Conservation (phyloP, 2,329 filamentous ascomycete species). For the Colletotrichum lentis region DNA sequence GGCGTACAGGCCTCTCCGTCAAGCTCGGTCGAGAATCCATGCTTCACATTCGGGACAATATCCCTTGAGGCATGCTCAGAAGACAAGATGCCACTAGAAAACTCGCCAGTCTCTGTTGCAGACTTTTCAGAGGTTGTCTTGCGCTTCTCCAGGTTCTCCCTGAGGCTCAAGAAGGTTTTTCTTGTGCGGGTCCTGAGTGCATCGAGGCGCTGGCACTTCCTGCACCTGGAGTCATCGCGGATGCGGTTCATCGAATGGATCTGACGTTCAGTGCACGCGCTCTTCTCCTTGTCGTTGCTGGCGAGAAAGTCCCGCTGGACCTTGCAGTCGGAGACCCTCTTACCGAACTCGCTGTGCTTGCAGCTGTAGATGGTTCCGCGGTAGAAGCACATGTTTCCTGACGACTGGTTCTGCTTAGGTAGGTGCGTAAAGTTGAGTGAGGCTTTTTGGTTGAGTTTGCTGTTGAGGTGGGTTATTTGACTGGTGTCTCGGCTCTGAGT, state of each 20-base stretch:
- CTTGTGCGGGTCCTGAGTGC: slow-evolving; percentile 4
- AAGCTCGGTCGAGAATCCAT: background rate
- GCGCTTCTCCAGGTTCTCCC: slow-evolving; percentile 8
- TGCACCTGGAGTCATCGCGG: slow-evolving; percentile 7
- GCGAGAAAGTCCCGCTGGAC: slow-evolving; percentile 21
- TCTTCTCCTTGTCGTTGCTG: background rate
- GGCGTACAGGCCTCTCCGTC: no score
- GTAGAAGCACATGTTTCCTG: slow-evolving; percentile 40
- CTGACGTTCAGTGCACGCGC: slow-evolving; percentile 5
- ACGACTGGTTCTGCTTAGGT: background rate
- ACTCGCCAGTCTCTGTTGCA: background rate
- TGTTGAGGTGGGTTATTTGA: background rate
- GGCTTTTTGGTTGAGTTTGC: background rate
- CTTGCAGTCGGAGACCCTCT: slow-evolving; percentile 25
- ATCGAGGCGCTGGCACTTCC: slow-evolving; percentile 28
- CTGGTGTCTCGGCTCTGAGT: background rate
- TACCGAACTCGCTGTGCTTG: slow-evolving; percentile 34
- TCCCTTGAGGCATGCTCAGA: background rate
- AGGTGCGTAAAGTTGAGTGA: background rate
- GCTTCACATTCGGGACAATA: background rate
- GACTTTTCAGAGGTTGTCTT: background rate
- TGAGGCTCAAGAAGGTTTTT: slow-evolving; percentile 9
- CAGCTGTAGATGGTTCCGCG: slow-evolving; percentile 38
- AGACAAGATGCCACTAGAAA: background rate
- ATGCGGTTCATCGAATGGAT: slow-evolving; percentile 28